Percentiles rank a stretch among this genome's conserved stretches.
These are phyloP conservation scores for Teunomyces panamensis DNA, from an alignment of 805 yeast genomes.

Conservation along the genomic window DNA sequence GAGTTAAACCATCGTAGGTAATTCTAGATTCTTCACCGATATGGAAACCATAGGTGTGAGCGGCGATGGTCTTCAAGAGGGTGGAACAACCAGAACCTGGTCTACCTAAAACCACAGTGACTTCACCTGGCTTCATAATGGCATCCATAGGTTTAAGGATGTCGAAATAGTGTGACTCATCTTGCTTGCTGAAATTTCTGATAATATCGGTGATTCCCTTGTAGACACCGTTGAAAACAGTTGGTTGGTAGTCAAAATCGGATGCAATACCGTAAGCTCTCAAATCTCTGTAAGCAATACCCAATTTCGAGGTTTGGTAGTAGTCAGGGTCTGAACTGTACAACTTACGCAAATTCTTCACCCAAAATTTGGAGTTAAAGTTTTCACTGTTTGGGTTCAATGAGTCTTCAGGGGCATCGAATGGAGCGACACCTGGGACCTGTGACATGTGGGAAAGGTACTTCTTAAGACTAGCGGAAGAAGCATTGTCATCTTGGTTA, in stretches of 20 bases:
- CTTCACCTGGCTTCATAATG: conserved; percentile 31
- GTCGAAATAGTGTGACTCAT: conserved; percentile 22
- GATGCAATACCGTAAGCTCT: conserved; percentile 62
- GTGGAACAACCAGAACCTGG: conserved; percentile 41
- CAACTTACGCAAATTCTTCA: conserved; percentile 56
- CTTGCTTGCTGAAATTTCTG: conserved; percentile 12
- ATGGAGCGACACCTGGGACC: conserved; percentile 46
- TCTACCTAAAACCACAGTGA: conserved; percentile 37
- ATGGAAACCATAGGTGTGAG: conserved; percentile 32
- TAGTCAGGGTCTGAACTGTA: conserved; percentile 53
- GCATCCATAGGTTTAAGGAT: conserved; percentile 30
- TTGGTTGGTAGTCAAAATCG: conserved; percentile 63
- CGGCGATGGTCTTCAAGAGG: conserved; percentile 32
- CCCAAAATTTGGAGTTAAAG: conserved; percentile 62
- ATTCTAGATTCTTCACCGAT: conserved; percentile 8
- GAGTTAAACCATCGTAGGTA: conserved; percentile 11
- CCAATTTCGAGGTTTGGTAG: conserved; percentile 57
- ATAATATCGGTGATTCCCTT: conserved; percentile 11
- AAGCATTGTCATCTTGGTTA: conserved; percentile 3
- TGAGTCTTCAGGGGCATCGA: conserved; percentile 23
- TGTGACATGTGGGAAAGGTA: conserved; percentile 48
- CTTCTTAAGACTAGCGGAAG: conserved; percentile 23
- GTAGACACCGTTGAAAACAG: conserved; percentile 44
- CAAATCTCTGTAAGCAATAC: conserved; percentile 56
- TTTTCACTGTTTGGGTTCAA: conserved; percentile 58